Conservation (phyloP, 331 rosid species). For the Quercus phellos region DNA sequence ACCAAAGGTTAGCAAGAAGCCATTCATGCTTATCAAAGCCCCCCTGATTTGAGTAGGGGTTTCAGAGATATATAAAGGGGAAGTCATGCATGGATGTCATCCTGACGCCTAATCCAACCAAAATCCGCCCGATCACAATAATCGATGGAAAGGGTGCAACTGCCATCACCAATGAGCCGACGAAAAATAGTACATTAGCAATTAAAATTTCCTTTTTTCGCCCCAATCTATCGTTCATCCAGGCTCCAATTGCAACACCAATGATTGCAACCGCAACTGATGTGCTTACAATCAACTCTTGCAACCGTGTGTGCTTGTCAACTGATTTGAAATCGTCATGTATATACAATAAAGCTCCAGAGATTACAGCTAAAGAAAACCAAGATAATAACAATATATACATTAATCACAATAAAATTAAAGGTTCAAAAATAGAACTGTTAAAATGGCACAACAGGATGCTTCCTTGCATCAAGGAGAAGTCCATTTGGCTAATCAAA, state of each 20-base stretch:
- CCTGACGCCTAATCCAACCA: conserved; percentile 82
- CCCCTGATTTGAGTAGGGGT: conserved; percentile 61
- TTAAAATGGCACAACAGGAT: too few species aligned
- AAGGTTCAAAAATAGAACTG: too few species aligned
- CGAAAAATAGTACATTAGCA: conserved; percentile 48
- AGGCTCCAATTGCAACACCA: conserved; percentile 81
- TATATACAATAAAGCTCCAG: conserved; percentile 77
- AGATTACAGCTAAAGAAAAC: conserved; percentile 56
- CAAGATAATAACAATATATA: background rate
- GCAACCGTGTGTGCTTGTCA: conserved; percentile 72
- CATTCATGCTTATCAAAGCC: conserved; percentile 56
- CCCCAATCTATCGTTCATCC: conserved; percentile 64
- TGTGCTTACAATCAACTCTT: conserved; percentile 81
- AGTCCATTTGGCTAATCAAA: too few species aligned
- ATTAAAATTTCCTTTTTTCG: conserved; percentile 49
- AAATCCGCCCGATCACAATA: conserved; percentile 58
- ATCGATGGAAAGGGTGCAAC: conserved; percentile 53
- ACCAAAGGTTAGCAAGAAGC: conserved; percentile 46
- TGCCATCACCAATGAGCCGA: conserved; percentile 61
- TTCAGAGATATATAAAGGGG: conserved; percentile 78
- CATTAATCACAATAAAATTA: background rate
- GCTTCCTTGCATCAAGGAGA: too few species aligned
- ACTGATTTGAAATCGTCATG: conserved; percentile 56
- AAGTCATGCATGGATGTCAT: conserved; percentile 75
- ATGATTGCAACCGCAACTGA: conserved; percentile 74